These are phyloP conservation scores for Carex arenaria DNA, from an alignment of 202 grass and related monocot species.

Conservation along the genomic window DNA sequence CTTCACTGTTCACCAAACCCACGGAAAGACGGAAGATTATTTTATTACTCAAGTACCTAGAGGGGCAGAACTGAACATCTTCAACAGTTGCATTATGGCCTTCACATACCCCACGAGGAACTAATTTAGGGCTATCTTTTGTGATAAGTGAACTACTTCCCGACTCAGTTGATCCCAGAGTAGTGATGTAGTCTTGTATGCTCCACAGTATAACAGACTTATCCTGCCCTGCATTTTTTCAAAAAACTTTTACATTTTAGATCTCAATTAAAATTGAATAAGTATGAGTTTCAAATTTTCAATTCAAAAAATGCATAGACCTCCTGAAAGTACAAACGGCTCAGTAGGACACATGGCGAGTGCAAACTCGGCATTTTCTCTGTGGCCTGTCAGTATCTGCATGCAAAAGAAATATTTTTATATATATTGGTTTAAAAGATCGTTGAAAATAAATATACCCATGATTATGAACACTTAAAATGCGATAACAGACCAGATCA, in stretches of 20 bases:
- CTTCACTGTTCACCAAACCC: background rate
- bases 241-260: background rate
- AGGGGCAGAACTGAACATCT: slow-evolving; percentile 96
- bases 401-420: no score
- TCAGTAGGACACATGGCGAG: no score
- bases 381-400: no score
- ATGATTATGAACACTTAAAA: no score
- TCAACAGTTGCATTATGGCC: slow-evolving; percentile 92
- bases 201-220: slow-evolving; percentile 54
- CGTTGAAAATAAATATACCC: no score
- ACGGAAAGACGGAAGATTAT: background rate
- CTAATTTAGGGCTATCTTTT: slow-evolving; percentile 41
- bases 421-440: no score
- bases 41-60: slow-evolving; percentile 42
- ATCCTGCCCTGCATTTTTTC: slow-evolving; percentile 39
- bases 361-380: no score
- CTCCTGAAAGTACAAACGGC: slow-evolving; percentile 74
- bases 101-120: slow-evolving; percentile 73
- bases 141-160: no score
- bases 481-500: no score
- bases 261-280: slow-evolving; percentile 15
- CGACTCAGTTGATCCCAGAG: no score
- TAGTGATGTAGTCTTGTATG: no score
- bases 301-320: slow-evolving; percentile 29
- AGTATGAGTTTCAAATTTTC: slow-evolving; percentile 8